phyloP scores from a whole-genome alignment of 139 green algal species.

The Chlamydomonas urium region DNA sequence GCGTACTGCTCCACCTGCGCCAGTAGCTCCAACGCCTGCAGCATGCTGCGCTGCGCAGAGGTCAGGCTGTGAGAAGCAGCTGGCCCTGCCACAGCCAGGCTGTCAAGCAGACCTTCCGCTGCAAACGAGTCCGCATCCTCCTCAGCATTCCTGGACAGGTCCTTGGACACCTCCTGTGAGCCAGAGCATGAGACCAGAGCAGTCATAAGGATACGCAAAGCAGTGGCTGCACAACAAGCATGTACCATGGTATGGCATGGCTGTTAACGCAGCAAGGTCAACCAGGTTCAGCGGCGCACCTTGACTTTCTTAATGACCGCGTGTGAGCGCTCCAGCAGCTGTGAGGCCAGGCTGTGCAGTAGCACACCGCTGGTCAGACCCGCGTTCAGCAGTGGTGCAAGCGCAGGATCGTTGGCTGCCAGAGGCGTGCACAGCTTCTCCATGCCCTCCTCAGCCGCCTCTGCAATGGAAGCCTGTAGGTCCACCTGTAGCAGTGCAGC shows the following conservation, averaged over 20 bases:
- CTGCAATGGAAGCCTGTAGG: neutral
- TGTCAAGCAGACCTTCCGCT: neutral
- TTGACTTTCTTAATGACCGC: neutral
- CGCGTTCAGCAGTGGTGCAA: neutral
- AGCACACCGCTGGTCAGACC: neutral
- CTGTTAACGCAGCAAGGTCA: too few relatives aligned
- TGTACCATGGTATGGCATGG: too few relatives aligned
- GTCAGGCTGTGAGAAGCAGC: neutral
- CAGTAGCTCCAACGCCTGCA: constrained; percentile 8
- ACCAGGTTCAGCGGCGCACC: neutral
- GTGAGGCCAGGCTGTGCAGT: neutral
- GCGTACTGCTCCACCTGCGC: constrained; percentile 6
- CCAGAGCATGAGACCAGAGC: too few relatives aligned
- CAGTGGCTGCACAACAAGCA: too few relatives aligned
- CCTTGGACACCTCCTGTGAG: neutral
- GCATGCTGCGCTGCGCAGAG: neutral
- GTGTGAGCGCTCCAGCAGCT: constrained; percentile 6
- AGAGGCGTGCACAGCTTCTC: constrained; percentile 11
- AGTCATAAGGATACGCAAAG: too few relatives aligned
- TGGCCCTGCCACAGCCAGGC: neutral
- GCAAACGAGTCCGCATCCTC: neutral
- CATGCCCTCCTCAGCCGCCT: constrained; percentile 1
- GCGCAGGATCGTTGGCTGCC: neutral
- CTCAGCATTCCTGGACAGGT: neutral
- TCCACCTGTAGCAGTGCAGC: neutral